Evolutionary conservation across 805 yeast genomes (phyloP).

Genomic region (Candida silvatica): DNA sequence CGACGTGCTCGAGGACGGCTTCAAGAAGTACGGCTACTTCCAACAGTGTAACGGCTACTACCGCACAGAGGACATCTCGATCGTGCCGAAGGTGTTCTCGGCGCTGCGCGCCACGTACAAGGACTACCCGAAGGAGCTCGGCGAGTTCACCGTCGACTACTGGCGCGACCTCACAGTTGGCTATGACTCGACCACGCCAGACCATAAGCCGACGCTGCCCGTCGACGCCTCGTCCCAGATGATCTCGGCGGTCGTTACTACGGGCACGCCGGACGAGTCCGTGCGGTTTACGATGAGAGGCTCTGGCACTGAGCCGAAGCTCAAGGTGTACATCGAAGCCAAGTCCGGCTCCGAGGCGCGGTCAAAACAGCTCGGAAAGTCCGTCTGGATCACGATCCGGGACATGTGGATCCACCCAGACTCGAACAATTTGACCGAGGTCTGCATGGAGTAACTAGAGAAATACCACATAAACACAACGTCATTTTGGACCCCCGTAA

Average conservation of each 20-base stretch:
- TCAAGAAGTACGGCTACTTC: constrained; percentile 64
- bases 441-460: constrained; percentile 14
- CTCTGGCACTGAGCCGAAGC: constrained; percentile 94
- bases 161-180: constrained; percentile 88
- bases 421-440: constrained; percentile 27
- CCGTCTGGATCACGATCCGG: constrained; percentile 58
- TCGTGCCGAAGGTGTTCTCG: constrained; percentile 35
- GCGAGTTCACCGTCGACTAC: constrained; percentile 43
- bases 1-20: constrained; percentile 50
- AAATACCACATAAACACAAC: no score
- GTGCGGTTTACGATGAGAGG: constrained; percentile 84
- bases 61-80: constrained; percentile 44
- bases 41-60: constrained; percentile 87
- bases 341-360: constrained; percentile 33
- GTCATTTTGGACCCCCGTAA: no score
- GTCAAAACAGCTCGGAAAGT: constrained; percentile 45
- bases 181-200: constrained; percentile 59
- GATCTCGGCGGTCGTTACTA: constrained; percentile 58
- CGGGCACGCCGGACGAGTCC: constrained; percentile 17
- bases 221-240: constrained; percentile 70
- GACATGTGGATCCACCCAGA: constrained; percentile 67
- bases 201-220: constrained; percentile 57
- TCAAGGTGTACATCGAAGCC: constrained; percentile 88
- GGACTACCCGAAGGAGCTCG: constrained; percentile 42
- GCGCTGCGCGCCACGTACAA: constrained; percentile 22